Evolutionary conservation across 805 yeast genomes (phyloP), one percentile per base, ranked within the genome.

Genomic region (Kluyveromyces nonfermentans): DNA sequence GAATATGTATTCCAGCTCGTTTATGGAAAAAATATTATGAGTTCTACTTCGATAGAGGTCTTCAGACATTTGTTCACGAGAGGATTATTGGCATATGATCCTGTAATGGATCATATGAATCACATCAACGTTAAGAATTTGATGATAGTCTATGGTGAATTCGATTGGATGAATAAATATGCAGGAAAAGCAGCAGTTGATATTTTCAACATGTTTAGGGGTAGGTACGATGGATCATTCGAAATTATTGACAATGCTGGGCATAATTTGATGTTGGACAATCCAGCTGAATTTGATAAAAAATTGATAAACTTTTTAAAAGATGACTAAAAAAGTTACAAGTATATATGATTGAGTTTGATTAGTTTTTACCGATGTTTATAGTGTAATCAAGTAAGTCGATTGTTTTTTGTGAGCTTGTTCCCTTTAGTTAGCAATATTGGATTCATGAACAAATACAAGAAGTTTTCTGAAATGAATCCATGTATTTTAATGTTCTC

Each of bases 211-310:
- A 28, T 37, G 1, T 12, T 37, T 9, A 42, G 52, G 19, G 32
- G 33, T 15, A 43, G 46, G 7, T 25, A 28, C 12, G 41, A 45
- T 16, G 54, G 55, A 7, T 25, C 43, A 2, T 60, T 52, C 35
- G 38, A 43, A 7, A 60, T 59, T 22, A 53, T 62, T 2, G 59
- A 62, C 8, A 67, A 77, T 45, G 75, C 84, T 7, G 94, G 95
- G 1, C 95, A 85, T 59, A 89, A 85, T 55, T 55, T 85, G 10
- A 84, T 83, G 51, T 64, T 85, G 45, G 94, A 85, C 54, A 82
- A 83, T 50, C 70, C 74, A 18, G 49, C 55, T 12, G 69, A 53
- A 28, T 85, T 84, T 55, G 76, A 82, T 55, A 50, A 53, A 3
- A 49, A 73, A 46, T 62, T 83, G 14, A 30, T 65, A 33, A 45